These are phyloP conservation scores for Teratosphaeria pseudoeucalypti DNA, from an alignment of 2,329 filamentous ascomycete species.

Conservation along the genomic window DNA sequence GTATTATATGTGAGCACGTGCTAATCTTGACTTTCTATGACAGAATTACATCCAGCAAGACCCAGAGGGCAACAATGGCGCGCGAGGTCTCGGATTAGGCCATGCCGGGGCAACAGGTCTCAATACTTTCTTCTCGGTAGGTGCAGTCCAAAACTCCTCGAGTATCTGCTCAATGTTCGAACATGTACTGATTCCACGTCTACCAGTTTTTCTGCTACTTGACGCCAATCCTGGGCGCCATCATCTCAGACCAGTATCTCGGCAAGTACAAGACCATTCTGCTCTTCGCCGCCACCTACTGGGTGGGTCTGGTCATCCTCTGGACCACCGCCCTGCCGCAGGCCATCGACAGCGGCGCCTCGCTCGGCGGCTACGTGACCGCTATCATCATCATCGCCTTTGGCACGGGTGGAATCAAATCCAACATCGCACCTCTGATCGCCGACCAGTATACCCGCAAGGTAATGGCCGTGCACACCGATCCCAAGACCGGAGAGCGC, in stretches of 20 bases:
- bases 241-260: slow-evolving; percentile 56
- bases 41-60: slow-evolving; percentile 40
- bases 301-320: slow-evolving; percentile 56
- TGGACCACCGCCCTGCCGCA: slow-evolving; percentile 54
- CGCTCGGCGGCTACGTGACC: slow-evolving; percentile 54
- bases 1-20: no score
- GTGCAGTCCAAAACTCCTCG: neutral
- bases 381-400: slow-evolving; percentile 60
- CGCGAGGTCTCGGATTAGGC: slow-evolving; percentile 31
- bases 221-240: slow-evolving; percentile 36
- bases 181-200: slow-evolving; percentile 21
- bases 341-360: slow-evolving; percentile 49
- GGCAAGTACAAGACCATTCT: slow-evolving; percentile 63
- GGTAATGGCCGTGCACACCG: slow-evolving; percentile 29
- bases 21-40: neutral
- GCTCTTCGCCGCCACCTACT: slow-evolving; percentile 53
- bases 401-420: slow-evolving; percentile 72
- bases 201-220: slow-evolving; percentile 40
- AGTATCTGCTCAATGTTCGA: neutral
- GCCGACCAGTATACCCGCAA: slow-evolving; percentile 38
- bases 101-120: slow-evolving; percentile 35
- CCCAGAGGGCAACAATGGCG: slow-evolving; percentile 28
- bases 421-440: slow-evolving; percentile 53
- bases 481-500: slow-evolving; percentile 32
- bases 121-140: slow-evolving; percentile 19